phyloP scores from a whole-genome alignment of 2,329 filamentous ascomycete genomes.

The Aspergillus sp. region DNA sequence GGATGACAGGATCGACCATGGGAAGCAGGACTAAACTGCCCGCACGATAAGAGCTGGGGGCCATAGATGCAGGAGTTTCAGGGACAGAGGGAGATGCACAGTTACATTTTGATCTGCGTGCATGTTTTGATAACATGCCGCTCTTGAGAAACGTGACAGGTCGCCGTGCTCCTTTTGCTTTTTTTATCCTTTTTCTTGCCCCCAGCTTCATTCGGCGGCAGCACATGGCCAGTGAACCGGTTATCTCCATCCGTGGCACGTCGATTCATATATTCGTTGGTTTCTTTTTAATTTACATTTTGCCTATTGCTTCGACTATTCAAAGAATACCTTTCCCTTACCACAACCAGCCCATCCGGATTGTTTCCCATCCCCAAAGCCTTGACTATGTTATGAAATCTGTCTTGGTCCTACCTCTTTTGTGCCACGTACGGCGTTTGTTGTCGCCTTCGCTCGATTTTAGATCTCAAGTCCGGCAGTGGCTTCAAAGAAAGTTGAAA shows the following conservation, averaged over 20 bases:
- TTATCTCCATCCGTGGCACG: constrained; percentile 16
- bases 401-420: constrained; percentile 20
- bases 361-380: constrained; percentile 13
- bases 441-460: constrained; percentile 26
- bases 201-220: constrained; percentile 7
- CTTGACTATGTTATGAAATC: constrained; percentile 21
- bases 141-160: neutral
- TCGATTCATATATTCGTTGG: constrained; percentile 22
- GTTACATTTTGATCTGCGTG: neutral
- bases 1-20: constrained; percentile 7
- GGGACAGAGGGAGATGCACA: constrained; percentile 6
- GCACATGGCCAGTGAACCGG: constrained; percentile 13
- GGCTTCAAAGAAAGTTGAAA: constrained; percentile 25
- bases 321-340: constrained; percentile 30
- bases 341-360: constrained; percentile 18
- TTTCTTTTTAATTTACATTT: constrained; percentile 21
- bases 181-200: neutral
- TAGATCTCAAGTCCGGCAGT: constrained; percentile 26
- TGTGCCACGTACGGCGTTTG: constrained; percentile 25
- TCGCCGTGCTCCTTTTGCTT: neutral
- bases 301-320: constrained; percentile 27
- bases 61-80: neutral
- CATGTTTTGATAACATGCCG: neutral
- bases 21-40: constrained; percentile 12
- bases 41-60: constrained; percentile 11